phyloP scores from a whole-genome alignment of 83 land plant species.

The Larix sibirica region DNA sequence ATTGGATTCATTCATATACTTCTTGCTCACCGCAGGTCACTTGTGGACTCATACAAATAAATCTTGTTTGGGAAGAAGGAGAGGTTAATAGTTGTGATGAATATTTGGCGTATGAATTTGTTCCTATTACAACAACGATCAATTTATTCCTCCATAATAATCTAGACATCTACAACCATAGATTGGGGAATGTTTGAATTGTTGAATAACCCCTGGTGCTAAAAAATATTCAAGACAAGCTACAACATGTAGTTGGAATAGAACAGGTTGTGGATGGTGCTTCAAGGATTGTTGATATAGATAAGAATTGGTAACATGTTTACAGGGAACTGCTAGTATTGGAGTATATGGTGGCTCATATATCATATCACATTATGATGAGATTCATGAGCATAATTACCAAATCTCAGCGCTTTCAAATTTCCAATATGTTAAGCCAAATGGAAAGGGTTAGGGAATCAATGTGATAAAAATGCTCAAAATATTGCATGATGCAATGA shows the following conservation, averaged over 20 bases:
- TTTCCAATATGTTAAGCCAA: conserved; percentile 72
- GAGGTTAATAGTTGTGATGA: no score
- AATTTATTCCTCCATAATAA: neutral
- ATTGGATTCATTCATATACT: no score
- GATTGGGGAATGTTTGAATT: neutral
- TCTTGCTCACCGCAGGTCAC: no score
- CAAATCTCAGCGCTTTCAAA: conserved; percentile 43
- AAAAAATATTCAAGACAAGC: no score
- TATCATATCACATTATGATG: conserved; percentile 43
- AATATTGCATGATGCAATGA: conserved; percentile 24
- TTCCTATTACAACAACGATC: neutral
- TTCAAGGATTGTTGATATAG: conserved; percentile 25
- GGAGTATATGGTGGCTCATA: conserved; percentile 41
- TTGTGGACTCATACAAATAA: no score
- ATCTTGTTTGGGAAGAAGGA: no score
- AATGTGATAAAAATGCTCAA: conserved; percentile 79
- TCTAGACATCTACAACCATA: neutral
- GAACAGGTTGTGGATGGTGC: neutral
- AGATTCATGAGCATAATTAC: conserved; percentile 24
- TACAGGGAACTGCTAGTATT: conserved; percentile 47
- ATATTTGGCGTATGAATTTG: neutral
- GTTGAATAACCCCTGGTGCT: no score
- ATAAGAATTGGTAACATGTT: conserved; percentile 44
- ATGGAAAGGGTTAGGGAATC: conserved; percentile 76
- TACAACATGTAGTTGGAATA: no score